Evolutionary conservation across 2,329 filamentous ascomycete species (phyloP), one percentile per base, ranked within the genome.

Genomic region (Pseudonectria foliicola): DNA sequence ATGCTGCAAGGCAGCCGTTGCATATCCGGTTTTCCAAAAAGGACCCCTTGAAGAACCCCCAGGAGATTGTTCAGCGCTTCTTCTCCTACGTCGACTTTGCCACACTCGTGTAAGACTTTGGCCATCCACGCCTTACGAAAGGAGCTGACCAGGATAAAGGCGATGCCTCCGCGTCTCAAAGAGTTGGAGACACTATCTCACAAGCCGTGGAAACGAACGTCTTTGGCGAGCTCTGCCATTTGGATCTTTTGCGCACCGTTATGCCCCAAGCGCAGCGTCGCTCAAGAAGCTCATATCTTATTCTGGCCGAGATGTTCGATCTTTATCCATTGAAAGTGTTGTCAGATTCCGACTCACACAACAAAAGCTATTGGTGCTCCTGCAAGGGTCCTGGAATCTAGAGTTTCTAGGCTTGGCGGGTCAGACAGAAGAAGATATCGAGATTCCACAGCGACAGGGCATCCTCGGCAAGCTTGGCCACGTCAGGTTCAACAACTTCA

Each of bases 31-130:
- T 55, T 35, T 51, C 37, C 24, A 56, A 52, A 18, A 48, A 48
- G 25, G 62, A 66, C 35, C 62, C 62, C 3, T 31, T 66, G 11
- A 44, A 43, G 14, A 49, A 64, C 15, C 62, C 63, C 0, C 37
- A 50, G 4, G 63, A 66, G 31, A 48, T 66, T 33, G 44, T 63
- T 7, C 49, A 60, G 16, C 45, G 55, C 11, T 59, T 66, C 7
- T 59, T 64, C 25, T 48, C 47, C 11, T 53, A 52, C 26, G 40
- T 65, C 7, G 57, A 60, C 32, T 50, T 63, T n/a, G 33, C 43
- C 4, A 47, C 53, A 10, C 40, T 58, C 10, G 50, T 59, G 54
- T 60, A 48, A 24, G 49, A 44, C 6, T 23, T 12, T 8, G 13
- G 14, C 6, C 15, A 13, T 13, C 13, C 7, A 11, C 6, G 7